Evolutionary conservation across 2,329 filamentous ascomycete genomes (phyloP).

Genomic region (Fusarium oligoseptatum): DNA sequence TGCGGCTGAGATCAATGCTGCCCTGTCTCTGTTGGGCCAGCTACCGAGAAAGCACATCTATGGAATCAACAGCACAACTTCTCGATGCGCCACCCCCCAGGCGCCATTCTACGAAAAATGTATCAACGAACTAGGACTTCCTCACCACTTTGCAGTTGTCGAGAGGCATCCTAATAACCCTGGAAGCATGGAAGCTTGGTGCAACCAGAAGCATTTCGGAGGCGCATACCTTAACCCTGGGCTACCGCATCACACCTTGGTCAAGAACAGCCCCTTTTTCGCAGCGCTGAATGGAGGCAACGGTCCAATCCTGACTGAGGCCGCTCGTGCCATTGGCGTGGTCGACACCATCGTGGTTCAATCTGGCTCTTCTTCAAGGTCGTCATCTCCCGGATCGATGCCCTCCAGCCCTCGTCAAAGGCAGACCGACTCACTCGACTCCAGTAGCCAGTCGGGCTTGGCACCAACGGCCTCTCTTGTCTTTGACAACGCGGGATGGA

Average conservation of each 20-base stretch:
- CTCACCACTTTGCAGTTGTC: constrained; percentile 82
- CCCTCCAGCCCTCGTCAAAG: constrained; percentile 62
- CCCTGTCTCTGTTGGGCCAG: constrained; percentile 82
- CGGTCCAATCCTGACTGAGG: constrained; percentile 76
- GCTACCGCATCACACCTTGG: constrained; percentile 70
- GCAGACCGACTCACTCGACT: constrained; percentile 43
- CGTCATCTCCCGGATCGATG: constrained; percentile 61
- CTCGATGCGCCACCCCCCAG: constrained; percentile 74
- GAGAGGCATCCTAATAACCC: constrained; percentile 76
- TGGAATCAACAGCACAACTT: constrained; percentile 79
- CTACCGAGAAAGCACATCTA: constrained; percentile 85
- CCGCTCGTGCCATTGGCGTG: constrained; percentile 82
- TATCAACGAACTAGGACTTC: constrained; percentile 86
- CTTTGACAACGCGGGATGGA: constrained; percentile 88
- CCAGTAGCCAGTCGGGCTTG: constrained; percentile 52
- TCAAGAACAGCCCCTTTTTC: constrained; percentile 68
- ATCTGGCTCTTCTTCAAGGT: constrained; percentile 55
- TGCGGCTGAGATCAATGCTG: constrained; percentile 86
- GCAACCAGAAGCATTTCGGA: constrained; percentile 81
- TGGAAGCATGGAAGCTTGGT: constrained; percentile 77
- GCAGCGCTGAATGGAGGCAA: constrained; percentile 62
- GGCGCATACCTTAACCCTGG: constrained; percentile 86
- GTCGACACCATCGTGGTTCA: constrained; percentile 84
- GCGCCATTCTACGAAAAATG: constrained; percentile 90
- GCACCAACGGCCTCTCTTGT: constrained; percentile 70